These are phyloP conservation scores for Aspergillus latus DNA, from an alignment of 2,329 filamentous ascomycete genomes.

Conservation along the genomic window DNA sequence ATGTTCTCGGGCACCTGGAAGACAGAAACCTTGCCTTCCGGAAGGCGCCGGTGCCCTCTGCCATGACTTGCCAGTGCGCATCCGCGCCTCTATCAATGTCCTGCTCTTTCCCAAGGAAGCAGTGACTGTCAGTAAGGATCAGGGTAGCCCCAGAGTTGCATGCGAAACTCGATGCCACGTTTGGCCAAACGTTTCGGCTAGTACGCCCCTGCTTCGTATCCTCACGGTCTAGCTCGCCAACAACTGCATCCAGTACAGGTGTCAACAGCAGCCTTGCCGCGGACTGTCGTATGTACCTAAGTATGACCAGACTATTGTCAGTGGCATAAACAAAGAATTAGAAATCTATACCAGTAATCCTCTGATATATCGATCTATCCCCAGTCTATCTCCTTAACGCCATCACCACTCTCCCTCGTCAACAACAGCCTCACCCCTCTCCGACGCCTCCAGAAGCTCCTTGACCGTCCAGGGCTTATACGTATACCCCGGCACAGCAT, in stretches of 20 bases:
- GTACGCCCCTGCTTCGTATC: constrained; percentile 29
- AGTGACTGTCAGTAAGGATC: constrained; percentile 44
- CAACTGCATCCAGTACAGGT: constrained; percentile 52
- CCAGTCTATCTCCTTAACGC: too few species aligned
- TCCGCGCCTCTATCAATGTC: constrained; percentile 60
- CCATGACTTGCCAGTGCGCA: constrained; percentile 65
- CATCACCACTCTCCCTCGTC: background rate
- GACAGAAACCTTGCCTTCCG: constrained; percentile 55
- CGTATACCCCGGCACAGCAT: background rate
- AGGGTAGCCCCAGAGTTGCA: background rate
- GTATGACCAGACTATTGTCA: too few species aligned
- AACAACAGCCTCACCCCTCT: background rate
- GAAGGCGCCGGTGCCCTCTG: constrained; percentile 57
- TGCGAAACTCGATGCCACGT: constrained; percentile 48
- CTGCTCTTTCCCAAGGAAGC: constrained; percentile 47
- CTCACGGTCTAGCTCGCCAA: constrained; percentile 49
- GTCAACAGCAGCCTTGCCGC: constrained; percentile 55
- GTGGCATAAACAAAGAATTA: too few species aligned
- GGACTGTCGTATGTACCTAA: constrained; percentile 23
- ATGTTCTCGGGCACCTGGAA: constrained; percentile 43
- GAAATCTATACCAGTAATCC: constrained; percentile 1
- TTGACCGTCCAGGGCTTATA: background rate
- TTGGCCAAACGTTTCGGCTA: constrained; percentile 40
- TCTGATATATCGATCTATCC: too few species aligned
- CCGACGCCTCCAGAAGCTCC: background rate